Percentiles rank a stretch among this genome's conserved stretches.
These are phyloP conservation scores for Cutaneotrichosporon sp. DNA, from an alignment of 1,284 basidiomycete genomes.

Conservation along the genomic window DNA sequence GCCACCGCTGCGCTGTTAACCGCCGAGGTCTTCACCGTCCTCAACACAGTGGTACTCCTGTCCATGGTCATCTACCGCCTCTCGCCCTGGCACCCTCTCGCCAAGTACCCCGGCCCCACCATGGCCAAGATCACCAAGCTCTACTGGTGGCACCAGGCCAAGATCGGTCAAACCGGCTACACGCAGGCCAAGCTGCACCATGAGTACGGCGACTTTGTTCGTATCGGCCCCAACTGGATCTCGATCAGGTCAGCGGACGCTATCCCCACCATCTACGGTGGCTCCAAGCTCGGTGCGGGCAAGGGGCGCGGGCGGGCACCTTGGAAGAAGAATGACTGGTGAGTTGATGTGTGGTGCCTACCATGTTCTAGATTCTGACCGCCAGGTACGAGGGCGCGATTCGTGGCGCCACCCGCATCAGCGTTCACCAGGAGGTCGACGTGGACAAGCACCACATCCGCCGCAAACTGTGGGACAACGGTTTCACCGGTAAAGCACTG, in stretches of 20 bases:
- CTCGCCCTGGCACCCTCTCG: conserved; percentile 19
- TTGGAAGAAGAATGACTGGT: conserved; percentile 18
- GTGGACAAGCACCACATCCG: conserved; percentile 3
- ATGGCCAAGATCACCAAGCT: conserved; percentile 14
- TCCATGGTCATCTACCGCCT: conserved; percentile 14
- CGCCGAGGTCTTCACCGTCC: background rate
- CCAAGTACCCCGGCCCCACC: conserved; percentile 11
- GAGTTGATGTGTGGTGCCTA: background rate
- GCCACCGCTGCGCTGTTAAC: background rate
- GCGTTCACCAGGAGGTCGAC: conserved; percentile 13
- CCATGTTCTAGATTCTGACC: too few species aligned
- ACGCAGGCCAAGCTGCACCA: conserved; percentile 14
- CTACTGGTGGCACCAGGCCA: conserved; percentile 14
- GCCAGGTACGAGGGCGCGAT: conserved; percentile 13
- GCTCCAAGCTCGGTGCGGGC: conserved; percentile 40
- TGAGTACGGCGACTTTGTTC: conserved; percentile 59
- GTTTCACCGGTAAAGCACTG: conserved; percentile 13
- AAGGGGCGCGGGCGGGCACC: background rate
- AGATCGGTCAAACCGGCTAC: conserved; percentile 16
- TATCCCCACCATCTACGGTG: conserved; percentile 66
- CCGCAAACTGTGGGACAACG: conserved; percentile 19
- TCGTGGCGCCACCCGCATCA: conserved; percentile 6
- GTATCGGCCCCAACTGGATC: conserved; percentile 82
- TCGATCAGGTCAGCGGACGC: conserved; percentile 79
- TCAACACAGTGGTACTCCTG: background rate